These are phyloP conservation scores for Candida insectalens DNA, from an alignment of 805 yeast genomes.

Conservation along the genomic window DNA sequence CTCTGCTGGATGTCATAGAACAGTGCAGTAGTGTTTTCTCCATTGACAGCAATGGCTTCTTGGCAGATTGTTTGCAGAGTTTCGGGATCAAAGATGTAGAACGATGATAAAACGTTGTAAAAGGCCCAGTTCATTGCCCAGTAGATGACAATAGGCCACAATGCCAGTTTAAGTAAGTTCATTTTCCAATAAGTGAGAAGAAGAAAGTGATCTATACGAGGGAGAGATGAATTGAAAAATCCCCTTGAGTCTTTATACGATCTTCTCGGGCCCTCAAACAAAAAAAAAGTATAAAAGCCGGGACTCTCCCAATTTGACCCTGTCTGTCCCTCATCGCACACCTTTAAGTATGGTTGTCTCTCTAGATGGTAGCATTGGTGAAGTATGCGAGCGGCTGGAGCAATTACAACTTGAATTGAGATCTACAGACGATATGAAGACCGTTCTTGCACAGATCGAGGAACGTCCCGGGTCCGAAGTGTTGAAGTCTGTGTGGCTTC, in stretches of 20 bases:
- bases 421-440: background rate
- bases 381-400: slow-evolving; percentile 2
- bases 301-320: too few relatives aligned
- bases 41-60: slow-evolving; percentile 41
- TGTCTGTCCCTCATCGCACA: too few relatives aligned
- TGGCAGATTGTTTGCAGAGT: slow-evolving; percentile 50
- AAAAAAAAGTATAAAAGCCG: too few relatives aligned
- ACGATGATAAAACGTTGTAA: slow-evolving; percentile 58
- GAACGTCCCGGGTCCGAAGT: background rate
- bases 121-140: slow-evolving; percentile 31
- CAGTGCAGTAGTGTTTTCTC: slow-evolving; percentile 54
- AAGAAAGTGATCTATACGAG: slow-evolving; percentile 1
- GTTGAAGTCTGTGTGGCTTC: slow-evolving; percentile 7
- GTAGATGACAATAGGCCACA: slow-evolving; percentile 20
- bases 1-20: slow-evolving; percentile 51
- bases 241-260: too few relatives aligned
- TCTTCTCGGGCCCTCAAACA: too few relatives aligned
- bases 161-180: slow-evolving; percentile 10
- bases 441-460: background rate
- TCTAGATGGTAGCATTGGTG: background rate
- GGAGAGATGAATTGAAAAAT: background rate
- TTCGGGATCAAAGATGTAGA: slow-evolving; percentile 62
- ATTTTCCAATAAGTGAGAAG: slow-evolving; percentile 2
- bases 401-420: background rate
- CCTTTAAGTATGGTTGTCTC: too few relatives aligned